Evolutionary conservation across 495 filamentous ascomycete genomes (phyloP), one percentile per base, ranked within the genome.

Genomic region (Aspergillus heteromorphus): DNA sequence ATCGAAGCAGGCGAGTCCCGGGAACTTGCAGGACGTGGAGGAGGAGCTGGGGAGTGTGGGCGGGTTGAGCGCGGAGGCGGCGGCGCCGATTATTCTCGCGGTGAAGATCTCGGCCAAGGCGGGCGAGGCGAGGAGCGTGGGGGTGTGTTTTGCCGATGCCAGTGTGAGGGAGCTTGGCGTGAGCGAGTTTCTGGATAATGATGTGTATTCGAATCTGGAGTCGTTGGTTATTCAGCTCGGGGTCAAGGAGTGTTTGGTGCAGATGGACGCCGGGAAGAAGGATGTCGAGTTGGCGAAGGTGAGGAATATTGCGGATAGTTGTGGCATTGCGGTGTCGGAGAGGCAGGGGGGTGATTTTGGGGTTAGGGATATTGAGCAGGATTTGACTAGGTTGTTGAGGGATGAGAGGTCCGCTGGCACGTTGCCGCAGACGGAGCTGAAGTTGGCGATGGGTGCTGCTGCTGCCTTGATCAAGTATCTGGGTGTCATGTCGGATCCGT

Each of bases 201-300:
- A 99, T 66, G 76, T 96, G 11, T 99, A 96, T 68, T 97, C 93
- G 40, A 97, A 99, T 67, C 92, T 99, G 53, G 93, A 99, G 73
- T 91, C 91, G 20, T 76, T 97, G 21, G 80, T 99, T 27, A 99
- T 99, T 60, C 95, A 97, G 66, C 79, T 97, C 1, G 95, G 93
- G 10, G 91, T 96, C 36, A 95, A 89, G 70, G 93, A 99, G 71
- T 96, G 91, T 65, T 69, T 99, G 40, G 66, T 99, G 21, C 85
- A 87, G 60, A 67, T 79, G 43, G 92, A 97, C 59, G 71, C 78
- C 7, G 82, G 85, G 57, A 82, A 84, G 50, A 95, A 90, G 73
- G 92, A 99, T 73, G 81, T 85, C 6, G 95, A 99, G 67, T 77
- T 97, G 49, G 79, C 82, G 21, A 99, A 99, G 73, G 79, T 99